phyloP scores from a whole-genome alignment of 2,329 filamentous ascomycete species.

The Colletotrichum tropicicola region DNA sequence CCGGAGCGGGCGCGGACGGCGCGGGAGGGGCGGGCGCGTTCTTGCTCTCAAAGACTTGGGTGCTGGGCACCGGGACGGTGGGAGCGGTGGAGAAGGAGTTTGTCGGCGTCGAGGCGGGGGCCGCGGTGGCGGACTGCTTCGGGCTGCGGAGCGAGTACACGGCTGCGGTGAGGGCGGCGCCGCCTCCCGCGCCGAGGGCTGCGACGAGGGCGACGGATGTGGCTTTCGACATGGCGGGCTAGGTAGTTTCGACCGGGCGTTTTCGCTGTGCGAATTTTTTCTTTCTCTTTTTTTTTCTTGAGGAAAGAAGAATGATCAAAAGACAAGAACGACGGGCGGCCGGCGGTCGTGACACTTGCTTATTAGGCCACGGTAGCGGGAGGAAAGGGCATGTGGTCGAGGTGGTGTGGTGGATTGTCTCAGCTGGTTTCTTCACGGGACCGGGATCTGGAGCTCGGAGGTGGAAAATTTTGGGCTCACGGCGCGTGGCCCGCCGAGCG shows the following conservation, averaged over 20 bases:
- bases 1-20: conserved; percentile 35
- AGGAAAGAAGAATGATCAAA: not conserved
- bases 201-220: conserved; percentile 77
- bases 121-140: conserved; percentile 41
- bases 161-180: conserved; percentile 77
- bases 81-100: conserved; percentile 38
- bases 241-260: not conserved
- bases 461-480: conserved; percentile 24
- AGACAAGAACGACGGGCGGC: not conserved
- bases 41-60: conserved; percentile 58
- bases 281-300: too few species aligned
- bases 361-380: conserved; percentile 15
- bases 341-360: conserved; percentile 15
- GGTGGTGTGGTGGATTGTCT: conserved; percentile 28
- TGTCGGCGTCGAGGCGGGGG: conserved; percentile 38
- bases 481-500: conserved; percentile 8
- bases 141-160: conserved; percentile 67
- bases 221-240: conserved; percentile 76
- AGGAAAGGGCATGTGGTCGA: conserved; percentile 18
- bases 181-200: conserved; percentile 78
- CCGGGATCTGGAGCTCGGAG: conserved; percentile 14
- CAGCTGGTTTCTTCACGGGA: conserved; percentile 18
- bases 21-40: conserved; percentile 36
- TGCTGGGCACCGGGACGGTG: conserved; percentile 61
- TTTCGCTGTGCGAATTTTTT: not conserved